Conservation (phyloP, 768 basidiomycete species). For the Naganishia kalamii region DNA sequence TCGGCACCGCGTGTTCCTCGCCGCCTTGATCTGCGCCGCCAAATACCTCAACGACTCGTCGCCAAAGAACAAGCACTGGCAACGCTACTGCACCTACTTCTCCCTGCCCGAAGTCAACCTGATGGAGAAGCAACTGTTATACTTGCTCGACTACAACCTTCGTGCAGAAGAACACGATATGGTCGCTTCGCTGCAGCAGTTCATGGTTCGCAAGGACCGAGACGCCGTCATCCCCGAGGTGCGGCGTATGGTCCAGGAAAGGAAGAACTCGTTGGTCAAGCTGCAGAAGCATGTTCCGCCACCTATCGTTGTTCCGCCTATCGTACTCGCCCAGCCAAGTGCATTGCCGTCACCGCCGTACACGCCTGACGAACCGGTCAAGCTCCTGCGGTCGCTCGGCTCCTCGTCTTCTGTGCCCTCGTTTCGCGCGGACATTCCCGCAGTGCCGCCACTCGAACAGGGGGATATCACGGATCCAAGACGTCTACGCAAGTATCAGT, state of each 20-base stretch:
- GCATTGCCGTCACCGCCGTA: background rate
- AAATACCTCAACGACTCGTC: slow-evolving; percentile 89
- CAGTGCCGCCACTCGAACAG: background rate
- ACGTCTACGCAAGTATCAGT: background rate
- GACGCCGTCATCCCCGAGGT: slow-evolving; percentile 12
- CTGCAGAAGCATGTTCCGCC: background rate
- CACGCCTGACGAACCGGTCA: background rate
- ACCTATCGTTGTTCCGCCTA: background rate
- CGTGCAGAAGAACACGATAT: slow-evolving; percentile 80
- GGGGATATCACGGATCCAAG: background rate
- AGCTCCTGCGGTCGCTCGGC: background rate
- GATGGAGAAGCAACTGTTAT: slow-evolving; percentile 95
- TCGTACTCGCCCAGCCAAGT: background rate
- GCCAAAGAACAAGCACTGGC: slow-evolving; percentile 86
- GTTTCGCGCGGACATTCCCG: background rate
- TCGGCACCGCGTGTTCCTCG: slow-evolving; percentile 81
- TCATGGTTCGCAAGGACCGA: slow-evolving; percentile 47
- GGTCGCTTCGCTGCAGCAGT: slow-evolving; percentile 54
- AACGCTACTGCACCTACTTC: slow-evolving; percentile 65
- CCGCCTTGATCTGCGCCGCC: slow-evolving; percentile 77
- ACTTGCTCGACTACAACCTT: slow-evolving; percentile 80
- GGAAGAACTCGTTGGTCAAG: slow-evolving; percentile 2
- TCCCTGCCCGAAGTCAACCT: slow-evolving; percentile 63
- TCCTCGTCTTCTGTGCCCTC: background rate
- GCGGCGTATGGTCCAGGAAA: background rate